Evolutionary conservation across 139 green algal genomes (phyloP).

Genomic region (Raphidocelis subcapitata): DNA sequence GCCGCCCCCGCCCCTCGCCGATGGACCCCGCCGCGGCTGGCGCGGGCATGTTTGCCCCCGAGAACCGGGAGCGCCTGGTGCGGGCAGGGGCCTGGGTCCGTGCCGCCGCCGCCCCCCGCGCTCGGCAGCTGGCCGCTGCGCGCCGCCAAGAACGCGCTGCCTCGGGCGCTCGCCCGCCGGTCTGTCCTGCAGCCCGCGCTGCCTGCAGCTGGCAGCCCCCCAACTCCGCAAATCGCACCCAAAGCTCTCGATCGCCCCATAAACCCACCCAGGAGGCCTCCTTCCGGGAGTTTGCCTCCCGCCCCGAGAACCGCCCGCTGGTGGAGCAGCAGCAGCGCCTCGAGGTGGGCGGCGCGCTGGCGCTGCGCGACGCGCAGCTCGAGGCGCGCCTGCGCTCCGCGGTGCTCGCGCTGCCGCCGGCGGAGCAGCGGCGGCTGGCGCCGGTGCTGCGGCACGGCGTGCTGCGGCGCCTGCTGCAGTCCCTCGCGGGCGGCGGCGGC

Average conservation of each 20-base stretch:
- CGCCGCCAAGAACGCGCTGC: no score
- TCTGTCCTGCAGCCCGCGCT: no score
- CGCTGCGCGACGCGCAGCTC: conserved; percentile 39
- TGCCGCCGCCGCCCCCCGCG: no score
- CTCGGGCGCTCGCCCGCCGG: no score
- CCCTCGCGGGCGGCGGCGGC: conserved; percentile 1
- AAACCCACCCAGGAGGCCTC: conserved; percentile 31
- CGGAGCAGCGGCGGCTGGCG: conserved; percentile 16
- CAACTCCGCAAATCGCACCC: no score
- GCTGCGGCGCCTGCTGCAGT: conserved; percentile 53
- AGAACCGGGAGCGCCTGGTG: conserved; percentile 12
- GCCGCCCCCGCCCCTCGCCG: no score
- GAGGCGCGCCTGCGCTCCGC: conserved; percentile 32
- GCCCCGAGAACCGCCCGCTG: conserved; percentile 56
- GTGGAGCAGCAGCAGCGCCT: conserved; percentile 60
- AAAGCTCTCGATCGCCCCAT: no score
- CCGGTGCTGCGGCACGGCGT: conserved; percentile 17
- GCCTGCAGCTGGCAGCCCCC: no score
- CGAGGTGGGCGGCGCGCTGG: conserved; percentile 43
- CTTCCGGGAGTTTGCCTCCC: conserved; percentile 62
- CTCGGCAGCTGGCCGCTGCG: no score
- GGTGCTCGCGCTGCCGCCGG: conserved; percentile 55
- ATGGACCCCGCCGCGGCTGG: no score
- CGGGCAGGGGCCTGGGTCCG: not conserved
- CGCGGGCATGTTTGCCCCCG: not conserved